Evolutionary conservation across 345 rosid species (phyloP).

Genomic region (Melaleuca quinquenervia): DNA sequence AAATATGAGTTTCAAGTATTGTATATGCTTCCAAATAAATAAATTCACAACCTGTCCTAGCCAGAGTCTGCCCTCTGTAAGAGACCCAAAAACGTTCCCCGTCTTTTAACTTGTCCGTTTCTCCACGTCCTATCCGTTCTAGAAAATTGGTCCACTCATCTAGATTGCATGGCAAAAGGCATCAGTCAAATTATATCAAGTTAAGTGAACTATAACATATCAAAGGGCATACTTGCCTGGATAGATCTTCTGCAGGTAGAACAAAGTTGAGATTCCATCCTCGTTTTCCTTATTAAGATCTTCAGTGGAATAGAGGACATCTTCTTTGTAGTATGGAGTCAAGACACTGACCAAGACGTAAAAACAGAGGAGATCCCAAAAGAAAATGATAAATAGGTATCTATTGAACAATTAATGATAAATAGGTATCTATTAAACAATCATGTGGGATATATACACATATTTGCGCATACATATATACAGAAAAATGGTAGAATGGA

Average conservation of each 20-base stretch:
- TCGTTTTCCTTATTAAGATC: conserved; percentile 82
- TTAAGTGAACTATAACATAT: background rate
- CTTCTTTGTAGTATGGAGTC: conserved; percentile 86
- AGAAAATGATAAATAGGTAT: background rate
- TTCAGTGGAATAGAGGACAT: conserved; percentile 73
- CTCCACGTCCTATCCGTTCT: conserved; percentile 23
- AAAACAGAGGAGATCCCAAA: background rate
- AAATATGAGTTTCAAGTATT: background rate
- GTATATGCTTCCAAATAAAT: background rate
- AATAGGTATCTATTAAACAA: background rate
- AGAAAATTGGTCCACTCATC: conserved; percentile 84
- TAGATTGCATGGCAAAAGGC: conserved; percentile 14
- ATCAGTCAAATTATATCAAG: background rate
- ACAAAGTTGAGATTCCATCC: conserved; percentile 75
- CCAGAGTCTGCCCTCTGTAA: conserved; percentile 87
- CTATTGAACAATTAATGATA: background rate
- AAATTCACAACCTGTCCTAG: conserved; percentile 62
- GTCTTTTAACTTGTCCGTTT: conserved; percentile 27
- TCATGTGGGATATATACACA: background rate
- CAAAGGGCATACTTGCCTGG: conserved; percentile 49
- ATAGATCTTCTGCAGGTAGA: conserved; percentile 82
- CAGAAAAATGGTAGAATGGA: background rate
- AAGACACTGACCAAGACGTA: conserved; percentile 42
- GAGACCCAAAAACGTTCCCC: conserved; percentile 75
- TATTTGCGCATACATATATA: background rate